A percentile compares a stretch with the other conserved stretches of the same genome.
Evolutionary conservation across 2,329 filamentous ascomycete species (phyloP).

Genomic region (Amauroascus verrucosus): DNA sequence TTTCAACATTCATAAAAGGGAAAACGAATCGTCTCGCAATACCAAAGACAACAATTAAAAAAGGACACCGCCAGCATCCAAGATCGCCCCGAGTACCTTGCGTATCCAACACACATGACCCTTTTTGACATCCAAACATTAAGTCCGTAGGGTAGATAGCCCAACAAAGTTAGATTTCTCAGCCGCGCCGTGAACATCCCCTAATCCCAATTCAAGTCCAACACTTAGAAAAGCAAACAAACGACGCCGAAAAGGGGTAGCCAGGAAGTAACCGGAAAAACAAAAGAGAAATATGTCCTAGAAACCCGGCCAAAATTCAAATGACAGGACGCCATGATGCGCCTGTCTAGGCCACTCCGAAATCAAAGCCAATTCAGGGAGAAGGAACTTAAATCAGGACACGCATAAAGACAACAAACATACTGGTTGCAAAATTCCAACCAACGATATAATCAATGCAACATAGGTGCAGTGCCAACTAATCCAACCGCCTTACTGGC

Average conservation of each 20-base stretch:
- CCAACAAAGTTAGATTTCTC: slow-evolving; percentile 1
- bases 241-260: slow-evolving; percentile 1
- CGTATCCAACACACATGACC: slow-evolving; percentile 5
- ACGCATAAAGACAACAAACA: not conserved
- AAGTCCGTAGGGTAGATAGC: slow-evolving; percentile 7
- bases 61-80: slow-evolving; percentile 8
- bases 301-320: slow-evolving; percentile 1
- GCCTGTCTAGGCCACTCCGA: slow-evolving; percentile 6
- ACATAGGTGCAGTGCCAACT: not conserved
- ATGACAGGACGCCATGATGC: slow-evolving; percentile 7
- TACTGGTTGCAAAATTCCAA: not conserved
- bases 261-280: not conserved
- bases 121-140: slow-evolving; percentile 10
- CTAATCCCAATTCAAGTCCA: not conserved
- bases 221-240: not conserved
- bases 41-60: not conserved
- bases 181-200: slow-evolving; percentile 8
- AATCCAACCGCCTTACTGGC: not conserved
- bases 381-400: not conserved
- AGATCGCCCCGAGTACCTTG: slow-evolving; percentile 3
- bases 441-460: not conserved
- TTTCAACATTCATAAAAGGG: too few species aligned
- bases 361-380: not conserved
- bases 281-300: not conserved
- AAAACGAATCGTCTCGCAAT: not conserved